phyloP scores from a whole-genome alignment of 495 filamentous ascomycete genomes.

The Aspergillus egyptiacus region DNA sequence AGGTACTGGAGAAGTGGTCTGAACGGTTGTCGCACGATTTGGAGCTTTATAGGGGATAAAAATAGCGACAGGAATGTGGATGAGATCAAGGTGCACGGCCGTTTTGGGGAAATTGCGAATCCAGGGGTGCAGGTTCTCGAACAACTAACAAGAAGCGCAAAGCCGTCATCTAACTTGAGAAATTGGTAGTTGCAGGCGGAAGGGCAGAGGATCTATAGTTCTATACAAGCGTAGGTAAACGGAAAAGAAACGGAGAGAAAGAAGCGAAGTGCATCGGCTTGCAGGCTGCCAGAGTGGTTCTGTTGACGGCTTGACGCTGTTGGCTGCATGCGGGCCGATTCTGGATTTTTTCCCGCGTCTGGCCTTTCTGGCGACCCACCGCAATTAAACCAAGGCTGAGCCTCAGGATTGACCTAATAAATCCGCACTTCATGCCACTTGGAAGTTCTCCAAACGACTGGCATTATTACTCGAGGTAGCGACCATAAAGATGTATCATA shows the following conservation, averaged over 20 bases:
- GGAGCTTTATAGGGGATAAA: slow-evolving; percentile 16
- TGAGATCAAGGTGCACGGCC: slow-evolving; percentile 8
- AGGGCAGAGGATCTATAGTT: slow-evolving; percentile 7
- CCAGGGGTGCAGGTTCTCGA: slow-evolving; percentile 7
- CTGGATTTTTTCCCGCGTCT: not conserved
- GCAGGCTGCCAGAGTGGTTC: not conserved
- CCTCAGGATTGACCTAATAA: too few species aligned
- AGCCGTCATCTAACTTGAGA: too few species aligned
- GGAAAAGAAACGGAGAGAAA: slow-evolving; percentile 11
- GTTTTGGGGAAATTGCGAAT: slow-evolving; percentile 9
- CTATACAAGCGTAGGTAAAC: slow-evolving; percentile 13
- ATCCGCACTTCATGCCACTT: too few species aligned
- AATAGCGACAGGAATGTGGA: slow-evolving; percentile 18
- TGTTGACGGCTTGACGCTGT: not conserved
- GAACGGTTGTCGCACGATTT: slow-evolving; percentile 10
- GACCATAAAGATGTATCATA: too few species aligned
- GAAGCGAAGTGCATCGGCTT: not conserved
- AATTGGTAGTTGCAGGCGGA: not conserved
- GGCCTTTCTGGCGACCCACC: not conserved
- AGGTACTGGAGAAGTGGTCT: not conserved
- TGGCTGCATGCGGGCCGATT: slow-evolving; percentile 18
- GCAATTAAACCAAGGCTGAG: not conserved
- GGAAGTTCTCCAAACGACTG: too few species aligned
- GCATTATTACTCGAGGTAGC: too few species aligned
- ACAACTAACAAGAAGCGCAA: too few species aligned